Base-by-base conservation (phyloP, 2,329 filamentous ascomycete species). In the Scorias spongiosa region DNA sequence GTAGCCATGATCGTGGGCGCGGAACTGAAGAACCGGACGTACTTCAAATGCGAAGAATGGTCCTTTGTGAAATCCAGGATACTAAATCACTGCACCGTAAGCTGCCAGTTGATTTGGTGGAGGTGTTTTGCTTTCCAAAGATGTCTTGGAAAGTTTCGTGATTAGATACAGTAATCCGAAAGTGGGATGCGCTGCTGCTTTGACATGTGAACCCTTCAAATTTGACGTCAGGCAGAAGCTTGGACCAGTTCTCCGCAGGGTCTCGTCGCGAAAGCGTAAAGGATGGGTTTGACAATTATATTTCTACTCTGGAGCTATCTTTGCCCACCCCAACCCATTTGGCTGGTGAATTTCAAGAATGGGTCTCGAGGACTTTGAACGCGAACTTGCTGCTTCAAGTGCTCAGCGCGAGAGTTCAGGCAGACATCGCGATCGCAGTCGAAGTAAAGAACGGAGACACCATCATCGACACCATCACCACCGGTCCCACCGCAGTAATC, bases 281-380 rank as follows among this genome's bases (percentile, higher is more conserved):
- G 20, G 3, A 26, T 26, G 3, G 20, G 20, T 4, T 26, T 3
- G 20, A 26, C 20, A 26, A 7, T 26, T 26, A 7, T 7, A 26
- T 26, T 26, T 26, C 20, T 26, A 4, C 20, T 26, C 20, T 4
- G 20, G 3, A 26, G 20, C 20, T 4, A 7, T 7, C 20, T 26
- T 7, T 26, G 20, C 20, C 20, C 20, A 7, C 20, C 4, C 20
- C 7, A 7, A 26, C 7, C 20, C 20, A 26, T 26, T 26, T 7
- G 3, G 7, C 20, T 7, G 20, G 3, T 26, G 7, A 26, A 26
- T 26, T 26, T 36, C 9, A 15, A 36, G 12, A 26, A 79, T 78
- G 76, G 70, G 71, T 5, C 59, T 80, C 46, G 75, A 78, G 52
- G 84, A 88, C 46, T 93, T 93, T 47, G 86, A 93, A 61, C 84